Evolutionary conservation across 768 basidiomycete genomes (phyloP), one percentile per base, ranked within the genome.

Genomic region (Termitomyces sp.): DNA sequence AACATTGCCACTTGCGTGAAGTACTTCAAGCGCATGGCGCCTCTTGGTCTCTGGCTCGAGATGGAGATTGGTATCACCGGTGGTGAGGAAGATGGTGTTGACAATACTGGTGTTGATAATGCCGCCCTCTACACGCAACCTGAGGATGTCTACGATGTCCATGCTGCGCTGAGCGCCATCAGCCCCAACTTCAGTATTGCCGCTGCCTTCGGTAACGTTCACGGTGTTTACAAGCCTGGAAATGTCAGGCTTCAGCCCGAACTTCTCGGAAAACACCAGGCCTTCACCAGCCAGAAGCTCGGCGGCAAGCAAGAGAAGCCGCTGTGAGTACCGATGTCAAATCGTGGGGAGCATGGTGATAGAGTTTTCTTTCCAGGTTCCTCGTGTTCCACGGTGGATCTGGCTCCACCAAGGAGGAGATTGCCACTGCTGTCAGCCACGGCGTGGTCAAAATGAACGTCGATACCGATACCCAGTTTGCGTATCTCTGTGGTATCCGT

Each of bases 1-100:
- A 99, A 98, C 82, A 99, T 98, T 73, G 88, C 82, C 47, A 93
- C 81, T 57, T 98, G 97, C 75, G 94, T 81, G 61, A 85, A 94
- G 73, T 99, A 99, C 84, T 96, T 98, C 77, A 83, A 88, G 78
- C 92, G 93, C 72, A 91, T 98, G 94, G 91, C 92, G 3, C 86
- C 89, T 63, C 75, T 98, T 71, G 90, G 92, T 56, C 78, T 93
- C 63, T 99, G 94, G 94, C 93, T 99, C 74, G 97, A 99, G 85
- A 99, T 99, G 97, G 97, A 99, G 79, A 99, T 99, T 74, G 97
- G 97, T 71, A 98, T 99, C 77, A 99, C 97, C 55, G 97, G 97
- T 71, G 97, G 97, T 69, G 97, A 99, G 76, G 97, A 99, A 75
- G 97, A 98, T 71, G 96, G 97, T 73, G 97, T 99, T 53, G 96